Base-by-base conservation (phyloP, 2,329 filamentous ascomycete species). In the Whalleya microplaca region DNA sequence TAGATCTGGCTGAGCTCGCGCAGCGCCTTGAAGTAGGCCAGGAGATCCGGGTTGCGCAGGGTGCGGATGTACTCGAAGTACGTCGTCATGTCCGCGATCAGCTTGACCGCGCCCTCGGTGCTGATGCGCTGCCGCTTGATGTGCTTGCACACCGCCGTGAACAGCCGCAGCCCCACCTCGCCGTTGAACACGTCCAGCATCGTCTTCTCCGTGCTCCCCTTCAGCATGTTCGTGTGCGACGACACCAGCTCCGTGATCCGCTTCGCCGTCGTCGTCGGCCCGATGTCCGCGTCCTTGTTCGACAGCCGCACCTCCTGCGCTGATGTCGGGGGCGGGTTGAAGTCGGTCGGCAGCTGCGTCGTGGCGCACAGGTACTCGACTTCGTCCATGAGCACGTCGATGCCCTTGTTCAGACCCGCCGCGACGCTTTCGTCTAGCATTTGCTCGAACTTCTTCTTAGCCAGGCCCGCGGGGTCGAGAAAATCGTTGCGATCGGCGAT, bases 121-220 rank as follows among this genome's bases (percentile, higher is more conserved):
- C 89, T 94, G 74, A 99, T 85, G 53, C 95, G 88, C 78, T 98
- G 95, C 9, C 94, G 89, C 79, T 99, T 99, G 64, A 99, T 84
- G 75, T 99, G 95, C 76, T 99, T 99, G 82, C 94, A 97, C 48
- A 99, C 81, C 18, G 91, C 90, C 19, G 89, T 87, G 76, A 98
- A 99, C 50, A 99, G 83, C 21, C 95, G 89, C 62, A 97, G 84
- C 0, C 95, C 95, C 21, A 99, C 94, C 77, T 99, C 95, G 75
- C 95, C 92, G 73, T 96, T 97, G 81, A 99, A 99, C 14, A 99
- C 95, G 70, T 99, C 95, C 21, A 99, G 87, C 82, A 96, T 96
- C 60, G 91, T 94, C 79, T 99, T 99, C 72, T 99, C 95, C 1
- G 94, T 98, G 71, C 91, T 96, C 59, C 95, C 95, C 3, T 91